Evolutionary conservation across 305 asterid genomes (phyloP), one percentile per base, ranked within the genome.

Genomic region (Andrographis paniculata): DNA sequence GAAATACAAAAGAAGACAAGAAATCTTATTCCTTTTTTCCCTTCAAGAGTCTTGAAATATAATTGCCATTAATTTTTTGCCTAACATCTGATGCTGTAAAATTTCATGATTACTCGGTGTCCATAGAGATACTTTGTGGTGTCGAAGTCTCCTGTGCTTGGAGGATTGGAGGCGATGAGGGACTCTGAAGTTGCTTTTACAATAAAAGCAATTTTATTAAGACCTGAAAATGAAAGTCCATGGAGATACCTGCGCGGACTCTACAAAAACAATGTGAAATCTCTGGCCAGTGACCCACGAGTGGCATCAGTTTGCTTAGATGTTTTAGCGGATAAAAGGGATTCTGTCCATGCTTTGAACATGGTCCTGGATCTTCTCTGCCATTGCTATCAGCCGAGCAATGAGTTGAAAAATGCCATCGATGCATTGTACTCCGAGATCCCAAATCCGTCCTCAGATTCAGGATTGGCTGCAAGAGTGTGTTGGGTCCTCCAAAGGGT

Each of bases 191-290:
- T 73, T 40, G 64, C 62, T n/a, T 70, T 67, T 55, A 58, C 81
- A 19, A 47, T 73, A 17, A 59, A 70, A 60, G 76, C 81, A 66
- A 77, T 77, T 54, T 28, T 73, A 46, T 44, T 64, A 17, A 73
- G 60, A 44, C 78, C 85, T 5, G 81, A 62, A 50, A 77, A 77
- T 2, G 85, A 73, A 50, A 73, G 85, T 33, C 67, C 85, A 8
- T 77, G 85, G 85, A 70, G 85, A 59, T 77, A 77, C 50, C 76
- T 77, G 7, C 85, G 76, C 0, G 85, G 81, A 3, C 71, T 77
- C 11, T 50, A 67, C 81, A 65, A 55, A 53, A 69, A 73, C 23
- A 62, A 70, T 12, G 22, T 52, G 14, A 37, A 52, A 28, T 67
- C 68, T 22, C 48, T 67, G 22, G 67, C 57, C 18, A 43, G 56